Percentiles rank a stretch among this genome's conserved stretches.
phyloP scores from a whole-genome alignment of 2,329 filamentous ascomycete genomes.

The Dryadomyces sulphureus region DNA sequence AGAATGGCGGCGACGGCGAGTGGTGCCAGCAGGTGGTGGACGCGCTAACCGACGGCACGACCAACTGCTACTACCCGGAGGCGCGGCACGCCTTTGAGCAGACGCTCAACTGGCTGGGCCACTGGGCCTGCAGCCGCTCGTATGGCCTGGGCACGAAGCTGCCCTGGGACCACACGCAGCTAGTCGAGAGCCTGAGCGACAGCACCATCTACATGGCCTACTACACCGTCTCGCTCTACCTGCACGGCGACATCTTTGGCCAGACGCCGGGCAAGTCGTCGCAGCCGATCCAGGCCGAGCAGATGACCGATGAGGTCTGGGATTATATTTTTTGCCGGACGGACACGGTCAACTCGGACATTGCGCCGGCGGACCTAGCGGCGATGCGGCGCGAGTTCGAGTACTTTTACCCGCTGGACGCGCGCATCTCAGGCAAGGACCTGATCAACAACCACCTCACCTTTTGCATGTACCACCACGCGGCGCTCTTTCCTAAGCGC shows the following conservation, averaged over 20 bases:
- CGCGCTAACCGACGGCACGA: slow-evolving; percentile 33
- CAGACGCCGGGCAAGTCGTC: slow-evolving; percentile 43
- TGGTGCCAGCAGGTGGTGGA: slow-evolving; percentile 68
- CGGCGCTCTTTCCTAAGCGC: slow-evolving; percentile 73
- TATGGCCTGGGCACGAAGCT: slow-evolving; percentile 74
- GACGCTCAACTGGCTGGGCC: slow-evolving; percentile 81
- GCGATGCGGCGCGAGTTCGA: slow-evolving; percentile 82
- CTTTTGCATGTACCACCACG: slow-evolving; percentile 88
- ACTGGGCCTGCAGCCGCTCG: slow-evolving; percentile 87
- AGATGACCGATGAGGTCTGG: slow-evolving; percentile 93
- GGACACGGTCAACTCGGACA: slow-evolving; percentile 55
- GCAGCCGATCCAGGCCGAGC: slow-evolving; percentile 58
- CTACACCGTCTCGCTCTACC: slow-evolving; percentile 49
- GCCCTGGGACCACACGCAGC: slow-evolving; percentile 80
- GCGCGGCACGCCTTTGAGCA: slow-evolving; percentile 70
- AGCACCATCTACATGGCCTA: slow-evolving; percentile 86
- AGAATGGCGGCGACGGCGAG: slow-evolving; percentile 51
- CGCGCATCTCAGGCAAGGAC: slow-evolving; percentile 83
- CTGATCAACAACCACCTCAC: slow-evolving; percentile 88
- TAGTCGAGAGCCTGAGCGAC: slow-evolving; percentile 81
- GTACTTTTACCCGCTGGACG: slow-evolving; percentile 91
- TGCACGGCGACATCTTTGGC: slow-evolving; percentile 81
- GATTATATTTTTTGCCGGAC: slow-evolving; percentile 82
- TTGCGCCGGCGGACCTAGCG: slow-evolving; percentile 49
- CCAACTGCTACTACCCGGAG: slow-evolving; percentile 61